Base-by-base conservation (phyloP, 306 rosid species). In the Macrotyloma uniflorum region DNA sequence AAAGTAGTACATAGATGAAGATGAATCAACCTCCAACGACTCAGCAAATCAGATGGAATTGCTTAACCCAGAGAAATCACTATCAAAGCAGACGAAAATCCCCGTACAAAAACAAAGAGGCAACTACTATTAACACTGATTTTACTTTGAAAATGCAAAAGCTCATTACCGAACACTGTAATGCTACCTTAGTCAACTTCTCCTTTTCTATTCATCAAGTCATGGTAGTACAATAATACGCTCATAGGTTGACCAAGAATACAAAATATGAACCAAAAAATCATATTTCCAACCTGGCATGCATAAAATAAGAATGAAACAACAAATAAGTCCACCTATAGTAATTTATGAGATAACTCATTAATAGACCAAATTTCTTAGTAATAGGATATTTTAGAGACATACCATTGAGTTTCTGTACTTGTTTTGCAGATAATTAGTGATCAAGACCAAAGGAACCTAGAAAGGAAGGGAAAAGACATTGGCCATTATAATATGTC, bases 221-320 rank as follows among this genome's bases (percentile, higher is more conserved):
- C 99, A 20, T 95, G 99, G 86, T 95, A 95, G 78, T 95, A 95
- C 5, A 95, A 85, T 65, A 95, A 88, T 70, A 95, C 81, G 45
- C 93, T 88, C 98, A 89, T 95, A 5, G 98, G 99, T 84, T 95
- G 99, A 22, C 99, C 99, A 33, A 95, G 87, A 81, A 95, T 95
- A 70, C 98, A 80, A 80, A 95, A 95, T 84, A 90, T 82, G 90
- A 88, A 91, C 99, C 99, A 95, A 84, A 95, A 91, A 53, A 89
- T 83, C 96, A 93, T 93, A 74, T 95, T 95, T 69, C 99, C 99
- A 83, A 90, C 97, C 99, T 95, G 88, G 47, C 76, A 70, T 18
- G 33, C 67, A 79, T 23, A 11, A 33, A 59, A 68, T 78, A 43
- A 38, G 7, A 22, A 74, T 38, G 12, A 62, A 38, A 79, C 40